These are phyloP conservation scores for Ogataea pilisensis DNA, from an alignment of 805 yeast species.

Conservation along the genomic window DNA sequence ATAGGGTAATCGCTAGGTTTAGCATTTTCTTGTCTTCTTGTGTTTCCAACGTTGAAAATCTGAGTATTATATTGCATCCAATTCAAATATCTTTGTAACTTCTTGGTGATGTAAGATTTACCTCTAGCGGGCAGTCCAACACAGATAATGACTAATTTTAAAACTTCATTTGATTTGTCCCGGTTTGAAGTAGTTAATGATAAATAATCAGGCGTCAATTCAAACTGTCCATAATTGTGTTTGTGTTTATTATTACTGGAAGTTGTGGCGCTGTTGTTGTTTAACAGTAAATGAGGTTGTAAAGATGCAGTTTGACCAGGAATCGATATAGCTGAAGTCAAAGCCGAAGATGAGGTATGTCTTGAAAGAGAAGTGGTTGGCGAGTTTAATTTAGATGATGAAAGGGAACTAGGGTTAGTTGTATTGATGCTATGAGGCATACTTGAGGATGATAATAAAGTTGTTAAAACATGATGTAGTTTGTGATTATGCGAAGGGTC, in stretches of 20 bases:
- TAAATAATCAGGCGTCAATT: background rate
- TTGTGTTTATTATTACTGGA: background rate
- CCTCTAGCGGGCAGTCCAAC: constrained; percentile 80
- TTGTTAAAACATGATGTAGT: background rate
- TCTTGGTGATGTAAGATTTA: constrained; percentile 67
- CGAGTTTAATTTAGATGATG: constrained; percentile 22
- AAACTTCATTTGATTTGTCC: constrained; percentile 19
- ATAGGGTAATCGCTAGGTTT: constrained; percentile 36
- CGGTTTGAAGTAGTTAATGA: constrained; percentile 4
- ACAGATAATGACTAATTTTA: constrained; percentile 61
- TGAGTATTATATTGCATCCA: constrained; percentile 59
- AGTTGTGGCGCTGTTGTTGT: background rate
- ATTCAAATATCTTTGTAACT: constrained; percentile 53
- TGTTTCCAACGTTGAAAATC: constrained; percentile 72
- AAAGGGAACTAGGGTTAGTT: constrained; percentile 16
- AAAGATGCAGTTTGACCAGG: constrained; percentile 25
- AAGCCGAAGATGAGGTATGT: constrained; percentile 19
- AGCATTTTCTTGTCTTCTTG: constrained; percentile 54
- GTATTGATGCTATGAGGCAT: constrained; percentile 3
- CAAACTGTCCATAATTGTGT: background rate
- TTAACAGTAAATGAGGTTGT: constrained; percentile 4
- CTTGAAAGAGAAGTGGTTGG: constrained; percentile 20
- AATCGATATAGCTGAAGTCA: constrained; percentile 24
- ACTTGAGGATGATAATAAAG: background rate
- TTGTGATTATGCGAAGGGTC: background rate